Evolutionary conservation across 768 basidiomycete species (phyloP).

Genomic region (Clathrus columnatus): DNA sequence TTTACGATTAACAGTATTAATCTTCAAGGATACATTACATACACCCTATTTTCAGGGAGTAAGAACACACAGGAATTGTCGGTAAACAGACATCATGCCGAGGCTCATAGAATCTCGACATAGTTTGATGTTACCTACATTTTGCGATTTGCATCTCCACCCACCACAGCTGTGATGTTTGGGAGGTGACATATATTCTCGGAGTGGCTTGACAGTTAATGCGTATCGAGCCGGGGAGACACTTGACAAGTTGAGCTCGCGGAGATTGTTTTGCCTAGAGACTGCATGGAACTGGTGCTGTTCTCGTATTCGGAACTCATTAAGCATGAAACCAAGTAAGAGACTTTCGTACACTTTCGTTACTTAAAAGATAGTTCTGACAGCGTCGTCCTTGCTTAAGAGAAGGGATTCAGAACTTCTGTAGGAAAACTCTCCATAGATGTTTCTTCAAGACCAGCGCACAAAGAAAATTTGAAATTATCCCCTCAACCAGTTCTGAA

Average conservation of each 20-base stretch:
- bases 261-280: conserved; percentile 55
- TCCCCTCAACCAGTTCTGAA: conserved; percentile 40
- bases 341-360: not conserved
- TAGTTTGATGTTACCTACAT: conserved; percentile 67
- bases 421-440: conserved; percentile 94
- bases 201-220: conserved; percentile 82
- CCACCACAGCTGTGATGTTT: conserved; percentile 87
- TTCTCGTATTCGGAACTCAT: conserved; percentile 80
- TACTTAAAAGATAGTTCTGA: not conserved
- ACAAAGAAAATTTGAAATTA: conserved; percentile 45
- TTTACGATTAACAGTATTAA: not conserved
- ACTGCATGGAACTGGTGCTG: conserved; percentile 72
- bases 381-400: conserved; percentile 75
- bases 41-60: not conserved
- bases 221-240: conserved; percentile 75
- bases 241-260: conserved; percentile 57
- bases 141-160: conserved; percentile 79
- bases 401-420: conserved; percentile 64
- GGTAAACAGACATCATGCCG: not conserved
- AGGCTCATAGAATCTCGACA: conserved; percentile 9
- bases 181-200: too few relatives aligned
- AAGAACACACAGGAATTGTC: not conserved
- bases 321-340: conserved; percentile 72
- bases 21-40: not conserved
- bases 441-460: conserved; percentile 59